phyloP scores from a whole-genome alignment of 257 asterid genomes.

The Forsythia viridissima region DNA sequence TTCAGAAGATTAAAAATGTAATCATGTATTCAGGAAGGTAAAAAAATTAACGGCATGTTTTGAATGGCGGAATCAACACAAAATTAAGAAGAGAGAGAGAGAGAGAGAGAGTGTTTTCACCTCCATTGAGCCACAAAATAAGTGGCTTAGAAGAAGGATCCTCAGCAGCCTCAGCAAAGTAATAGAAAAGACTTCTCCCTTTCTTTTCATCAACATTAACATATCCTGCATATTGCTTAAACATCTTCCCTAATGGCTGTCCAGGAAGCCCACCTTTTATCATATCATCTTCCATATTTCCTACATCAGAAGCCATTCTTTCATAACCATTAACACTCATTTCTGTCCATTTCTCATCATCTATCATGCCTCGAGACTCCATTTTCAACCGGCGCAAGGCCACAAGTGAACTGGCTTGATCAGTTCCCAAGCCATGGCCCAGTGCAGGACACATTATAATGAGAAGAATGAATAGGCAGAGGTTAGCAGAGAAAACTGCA shows the following conservation, averaged over 20 bases:
- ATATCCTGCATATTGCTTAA: conserved; percentile 47
- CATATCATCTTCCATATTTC: conserved; percentile 42
- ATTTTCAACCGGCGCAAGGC: conserved; percentile 31
- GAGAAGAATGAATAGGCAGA: conserved; percentile 20
- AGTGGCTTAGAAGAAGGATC: conserved; percentile 38
- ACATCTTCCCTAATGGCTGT: conserved; percentile 33
- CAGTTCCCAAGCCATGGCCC: conserved; percentile 26
- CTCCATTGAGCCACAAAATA: conserved; percentile 52
- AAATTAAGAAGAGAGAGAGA: neutral
- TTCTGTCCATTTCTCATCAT: conserved; percentile 11
- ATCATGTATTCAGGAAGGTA: neutral
- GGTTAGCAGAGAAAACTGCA: conserved; percentile 4
- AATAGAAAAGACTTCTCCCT: conserved; percentile 42
- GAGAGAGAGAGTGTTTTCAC: conserved; percentile 11
- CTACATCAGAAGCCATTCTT: conserved; percentile 7
- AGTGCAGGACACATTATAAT: neutral
- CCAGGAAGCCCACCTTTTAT: conserved; percentile 41
- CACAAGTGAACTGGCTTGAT: conserved; percentile 35
- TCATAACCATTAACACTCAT: neutral
- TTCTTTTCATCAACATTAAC: conserved; percentile 27
- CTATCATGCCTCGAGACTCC: neutral
- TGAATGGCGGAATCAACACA: neutral
- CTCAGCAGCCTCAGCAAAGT: conserved; percentile 35
- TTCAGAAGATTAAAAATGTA: neutral
- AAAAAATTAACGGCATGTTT: neutral